Conservation (phyloP, 2,329 filamentous ascomycete species). For the Monosporascus sp. region DNA sequence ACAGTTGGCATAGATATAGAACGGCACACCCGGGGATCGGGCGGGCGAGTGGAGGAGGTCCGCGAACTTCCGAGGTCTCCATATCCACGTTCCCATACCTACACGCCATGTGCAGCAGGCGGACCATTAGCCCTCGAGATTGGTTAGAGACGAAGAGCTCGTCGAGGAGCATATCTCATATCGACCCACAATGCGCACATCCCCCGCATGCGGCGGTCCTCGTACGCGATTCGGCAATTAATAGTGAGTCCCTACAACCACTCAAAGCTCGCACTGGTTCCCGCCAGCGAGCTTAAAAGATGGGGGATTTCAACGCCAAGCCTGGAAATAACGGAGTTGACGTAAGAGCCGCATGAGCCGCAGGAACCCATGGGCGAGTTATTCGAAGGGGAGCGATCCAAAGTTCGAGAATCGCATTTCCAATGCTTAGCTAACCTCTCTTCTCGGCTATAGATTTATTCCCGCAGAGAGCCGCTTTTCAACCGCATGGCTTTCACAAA, state of each 20-base stretch:
- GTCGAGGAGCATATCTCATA: not conserved
- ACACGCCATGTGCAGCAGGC: constrained; percentile 1
- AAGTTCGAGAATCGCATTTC: constrained; percentile 2
- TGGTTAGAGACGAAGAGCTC: not conserved
- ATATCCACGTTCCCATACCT: no score
- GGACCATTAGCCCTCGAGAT: constrained; percentile 14
- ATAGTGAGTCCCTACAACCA: not conserved
- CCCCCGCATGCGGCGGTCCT: not conserved
- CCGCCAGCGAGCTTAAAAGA: no score
- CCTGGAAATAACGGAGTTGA: no score
- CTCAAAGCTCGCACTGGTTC: no score
- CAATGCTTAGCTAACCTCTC: constrained; percentile 17
- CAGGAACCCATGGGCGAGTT: not conserved
- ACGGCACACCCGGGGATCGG: constrained; percentile 12
- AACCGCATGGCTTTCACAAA: not conserved
- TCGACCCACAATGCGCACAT: not conserved
- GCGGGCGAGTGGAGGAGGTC: constrained; percentile 23
- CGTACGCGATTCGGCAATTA: not conserved
- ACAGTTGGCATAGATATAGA: constrained; percentile 4
- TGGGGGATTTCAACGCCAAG: no score
- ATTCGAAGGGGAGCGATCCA: constrained; percentile 1
- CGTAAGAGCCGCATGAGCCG: not conserved
- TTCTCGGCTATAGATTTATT: not conserved
- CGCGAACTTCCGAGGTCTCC: constrained; percentile 3
- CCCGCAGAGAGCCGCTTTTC: not conserved